Percentiles rank a stretch among this genome's conserved stretches.
Conservation (phyloP, 495 filamentous ascomycete species). For the Penicillium turbatum region DNA sequence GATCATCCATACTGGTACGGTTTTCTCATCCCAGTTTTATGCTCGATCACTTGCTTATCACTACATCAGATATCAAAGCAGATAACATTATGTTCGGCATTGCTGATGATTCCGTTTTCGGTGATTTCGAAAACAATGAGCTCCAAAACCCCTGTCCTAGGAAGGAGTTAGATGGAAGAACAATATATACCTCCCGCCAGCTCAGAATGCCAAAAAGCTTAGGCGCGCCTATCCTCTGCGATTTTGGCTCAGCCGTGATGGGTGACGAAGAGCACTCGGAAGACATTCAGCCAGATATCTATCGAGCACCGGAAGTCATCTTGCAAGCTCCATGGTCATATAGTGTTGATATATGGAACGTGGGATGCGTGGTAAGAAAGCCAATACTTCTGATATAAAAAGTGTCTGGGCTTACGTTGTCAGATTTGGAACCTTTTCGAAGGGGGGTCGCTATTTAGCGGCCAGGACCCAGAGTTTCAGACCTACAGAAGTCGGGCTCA, state of each 20-base stretch:
- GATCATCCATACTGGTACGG: slow-evolving; percentile 40
- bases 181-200: slow-evolving; percentile 25
- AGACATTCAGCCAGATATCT: slow-evolving; percentile 35
- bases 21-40: background rate
- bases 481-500: slow-evolving; percentile 38
- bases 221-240: slow-evolving; percentile 22
- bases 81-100: slow-evolving; percentile 38
- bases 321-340: background rate
- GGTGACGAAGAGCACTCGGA: slow-evolving; percentile 16
- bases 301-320: slow-evolving; percentile 27
- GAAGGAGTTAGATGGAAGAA: slow-evolving; percentile 28
- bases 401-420: background rate
- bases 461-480: slow-evolving; percentile 20
- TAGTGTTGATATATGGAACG: slow-evolving; percentile 42
- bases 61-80: slow-evolving; percentile 33
- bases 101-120: slow-evolving; percentile 31
- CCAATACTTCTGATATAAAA: background rate
- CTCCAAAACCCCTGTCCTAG: slow-evolving; percentile 28
- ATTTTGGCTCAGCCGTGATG: slow-evolving; percentile 24
- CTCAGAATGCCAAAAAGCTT: slow-evolving; percentile 17
- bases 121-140: slow-evolving; percentile 27
- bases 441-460: slow-evolving; percentile 25
- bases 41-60: background rate
- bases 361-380: slow-evolving; percentile 42
- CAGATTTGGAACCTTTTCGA: slow-evolving; percentile 34